Base-by-base conservation (phyloP, 2,329 filamentous ascomycete genomes). In the Cryphonectria naterciae region DNA sequence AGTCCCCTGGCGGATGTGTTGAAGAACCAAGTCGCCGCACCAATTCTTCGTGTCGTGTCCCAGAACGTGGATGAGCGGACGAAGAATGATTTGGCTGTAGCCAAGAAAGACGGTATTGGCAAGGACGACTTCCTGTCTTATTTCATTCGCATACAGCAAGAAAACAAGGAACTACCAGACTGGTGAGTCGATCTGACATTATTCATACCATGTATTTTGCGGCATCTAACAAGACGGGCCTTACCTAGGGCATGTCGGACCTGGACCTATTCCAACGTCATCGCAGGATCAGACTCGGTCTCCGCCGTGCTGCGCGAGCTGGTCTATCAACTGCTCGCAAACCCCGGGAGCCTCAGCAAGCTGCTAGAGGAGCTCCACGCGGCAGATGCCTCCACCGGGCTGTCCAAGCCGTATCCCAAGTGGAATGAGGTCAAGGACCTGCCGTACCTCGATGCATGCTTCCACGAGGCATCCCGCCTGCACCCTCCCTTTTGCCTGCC, bases 11-110 rank as follows among this genome's bases (percentile, higher is more conserved):
- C 81, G 81, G 0, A 79, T 78, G 56, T 84, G 85, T 37, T 81
- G 84, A 19, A 78, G 84, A 49, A 83, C 13, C 54, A 58, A 19
- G 54, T 58, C 8, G 54, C 54, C 4, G 54, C 54, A 19, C 54
- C 86, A 72, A 87, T 85, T 1, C 82, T 87, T 77, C 85, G 85
- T 17, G 75, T 83, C 11, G 82, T 60, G 22, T 52, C 64, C 69
- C 22, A 72, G 54, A 5, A 17, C 69, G 37, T 49, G 54, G 54
- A 58, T 19, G 54, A 58, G 17, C 54, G 54, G 15, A 58, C 54
- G 2, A 58, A 35, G 25, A 58, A 58, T 35, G 54, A 28, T 19
- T 15, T 58, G 28, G 28, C 54, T 15, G 13, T 15, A 35, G 54
- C 15, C 3, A 58, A 35, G 54, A 28, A 58, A 35, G 54, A 58